Evolutionary conservation across 306 rosid genomes (phyloP), one percentile per base, ranked within the genome.

Genomic region (Rubus parviflorus): DNA sequence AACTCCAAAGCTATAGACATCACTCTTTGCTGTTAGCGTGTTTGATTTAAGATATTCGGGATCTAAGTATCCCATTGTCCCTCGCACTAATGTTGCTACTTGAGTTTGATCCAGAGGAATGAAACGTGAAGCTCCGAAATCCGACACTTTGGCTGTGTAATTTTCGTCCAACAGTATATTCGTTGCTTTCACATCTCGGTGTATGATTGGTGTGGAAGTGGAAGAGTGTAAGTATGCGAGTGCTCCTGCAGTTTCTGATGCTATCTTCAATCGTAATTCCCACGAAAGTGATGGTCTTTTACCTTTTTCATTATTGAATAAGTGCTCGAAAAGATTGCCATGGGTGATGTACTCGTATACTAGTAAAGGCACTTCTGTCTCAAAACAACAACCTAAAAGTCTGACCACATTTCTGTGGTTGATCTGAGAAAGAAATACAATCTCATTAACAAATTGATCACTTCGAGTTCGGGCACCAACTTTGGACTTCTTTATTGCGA

Each of bases 1-100:
- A 4, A 77, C 81, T 22, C 81, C 81, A 13, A 77, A 77, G 54
- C 81, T 77, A 46, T 77, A 77, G 0, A 68, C 81, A 9, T 77
- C 81, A 8, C 75, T 77, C 46, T 53, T 77, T 4, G 53, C 68
- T 3, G 81, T 77, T 15, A 57, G 25, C 4, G 54, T 52, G 4
- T 45, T 56, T 1, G 75, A 20, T 6, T 41, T 69, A 1, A 77
- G 0, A 8, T 77, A 77, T 7, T 77, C 80, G 0, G 80, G 80
- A 7, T 77, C 80, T 0, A 77, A 40, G 53, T 77, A 68, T 5
- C 75, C 75, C 4, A 54, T 2, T 15, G 75, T 68, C 4, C 80
- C 80, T 4, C 66, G 80, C 63, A 76, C 73, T 12, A 65, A 4
- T 19, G 80, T 76, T 5, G 20, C 22, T 11, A 38, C 5, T 52